phyloP scores from a whole-genome alignment of 2,329 filamentous ascomycete genomes.

The Dryadomyces sulphureus region DNA sequence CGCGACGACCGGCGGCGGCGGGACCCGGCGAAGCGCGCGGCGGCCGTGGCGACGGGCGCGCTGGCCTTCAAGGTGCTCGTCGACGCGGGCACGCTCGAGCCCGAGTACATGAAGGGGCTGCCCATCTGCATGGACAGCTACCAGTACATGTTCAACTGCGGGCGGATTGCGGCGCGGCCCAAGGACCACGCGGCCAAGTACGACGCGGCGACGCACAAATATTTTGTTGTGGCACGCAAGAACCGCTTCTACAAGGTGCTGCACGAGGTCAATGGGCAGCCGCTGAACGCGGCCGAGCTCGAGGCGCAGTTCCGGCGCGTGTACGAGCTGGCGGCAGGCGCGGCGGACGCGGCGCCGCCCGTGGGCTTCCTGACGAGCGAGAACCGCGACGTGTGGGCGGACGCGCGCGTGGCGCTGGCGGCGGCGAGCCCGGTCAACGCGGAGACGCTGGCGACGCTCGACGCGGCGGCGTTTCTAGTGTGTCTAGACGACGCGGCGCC shows the following conservation, averaged over 20 bases:
- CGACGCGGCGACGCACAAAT: constrained; percentile 52
- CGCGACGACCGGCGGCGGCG: constrained; percentile 79
- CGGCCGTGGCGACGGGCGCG: constrained; percentile 70
- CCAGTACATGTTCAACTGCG: constrained; percentile 97
- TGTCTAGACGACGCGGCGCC: constrained; percentile 87
- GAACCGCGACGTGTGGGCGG: constrained; percentile 87
- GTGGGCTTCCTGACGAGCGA: constrained; percentile 79
- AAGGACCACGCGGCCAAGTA: constrained; percentile 77
- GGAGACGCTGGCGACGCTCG: constrained; percentile 62
- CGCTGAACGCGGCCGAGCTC: constrained; percentile 78
- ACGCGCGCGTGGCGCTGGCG: constrained; percentile 64
- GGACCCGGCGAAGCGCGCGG: constrained; percentile 82
- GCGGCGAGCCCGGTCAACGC: constrained; percentile 67
- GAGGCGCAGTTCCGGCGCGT: constrained; percentile 79
- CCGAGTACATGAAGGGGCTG: constrained; percentile 96
- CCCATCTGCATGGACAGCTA: constrained; percentile 98
- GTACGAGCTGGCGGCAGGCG: constrained; percentile 55
- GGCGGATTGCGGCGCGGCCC: constrained; percentile 68
- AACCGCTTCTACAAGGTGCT: constrained; percentile 94
- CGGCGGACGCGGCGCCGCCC: constrained; percentile 39
- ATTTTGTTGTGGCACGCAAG: constrained; percentile 83
- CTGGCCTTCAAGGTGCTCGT: constrained; percentile 94
- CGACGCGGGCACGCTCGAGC: constrained; percentile 68
- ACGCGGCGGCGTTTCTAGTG: constrained; percentile 79
- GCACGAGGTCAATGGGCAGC: constrained; percentile 67